phyloP scores from a whole-genome alignment of 805 yeast genomes.

The Schwanniomyces occidentalis region DNA sequence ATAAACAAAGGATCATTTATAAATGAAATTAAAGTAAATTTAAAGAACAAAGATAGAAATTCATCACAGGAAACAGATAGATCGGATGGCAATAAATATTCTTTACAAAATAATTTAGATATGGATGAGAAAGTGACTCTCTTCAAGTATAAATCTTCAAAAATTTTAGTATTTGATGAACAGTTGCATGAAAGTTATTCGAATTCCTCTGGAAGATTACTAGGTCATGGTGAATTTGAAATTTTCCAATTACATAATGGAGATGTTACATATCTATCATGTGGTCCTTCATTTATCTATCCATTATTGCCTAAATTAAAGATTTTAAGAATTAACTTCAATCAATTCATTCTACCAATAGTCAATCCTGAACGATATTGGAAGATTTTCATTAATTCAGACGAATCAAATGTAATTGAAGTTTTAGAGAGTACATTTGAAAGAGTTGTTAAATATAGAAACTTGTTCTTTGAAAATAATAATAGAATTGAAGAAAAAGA shows the following conservation, averaged over 20 bases:
- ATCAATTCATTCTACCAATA: constrained; percentile 61
- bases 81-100: constrained; percentile 6
- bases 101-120: constrained; percentile 13
- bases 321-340: constrained; percentile 49
- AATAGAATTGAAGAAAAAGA: background rate
- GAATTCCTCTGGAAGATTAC: constrained; percentile 42
- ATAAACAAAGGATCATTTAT: constrained; percentile 19
- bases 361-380: constrained; percentile 78
- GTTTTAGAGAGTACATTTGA: constrained; percentile 39
- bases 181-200: constrained; percentile 19
- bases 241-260: constrained; percentile 60
- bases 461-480: constrained; percentile 23
- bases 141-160: constrained; percentile 31
- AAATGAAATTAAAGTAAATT: constrained; percentile 29
- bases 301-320: constrained; percentile 70
- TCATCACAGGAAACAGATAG: background rate
- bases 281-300: constrained; percentile 67
- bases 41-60: constrained; percentile 11
- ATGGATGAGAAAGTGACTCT: constrained; percentile 38
- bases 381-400: constrained; percentile 48
- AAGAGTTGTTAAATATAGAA: constrained; percentile 42
- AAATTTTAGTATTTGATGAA: constrained; percentile 39
- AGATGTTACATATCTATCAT: constrained; percentile 59
- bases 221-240: constrained; percentile 62
- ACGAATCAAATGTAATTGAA: constrained; percentile 23